Base-by-base conservation (phyloP, 1,139 yeast species). In the Hanseniaspora gamundiae region DNA sequence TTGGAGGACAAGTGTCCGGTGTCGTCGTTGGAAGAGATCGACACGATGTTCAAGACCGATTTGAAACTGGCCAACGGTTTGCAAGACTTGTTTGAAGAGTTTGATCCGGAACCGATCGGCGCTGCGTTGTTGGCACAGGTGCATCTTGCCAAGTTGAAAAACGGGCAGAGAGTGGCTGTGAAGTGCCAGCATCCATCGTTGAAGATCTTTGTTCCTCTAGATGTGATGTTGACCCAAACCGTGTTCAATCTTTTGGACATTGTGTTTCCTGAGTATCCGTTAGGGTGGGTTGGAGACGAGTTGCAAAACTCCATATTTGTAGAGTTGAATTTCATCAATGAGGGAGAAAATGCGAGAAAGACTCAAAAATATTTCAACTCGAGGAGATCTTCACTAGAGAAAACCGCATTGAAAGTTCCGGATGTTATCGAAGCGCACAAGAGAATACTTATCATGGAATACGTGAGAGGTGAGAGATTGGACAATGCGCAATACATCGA, bases 41-140 rank as follows among this genome's bases (percentile, higher is more conserved):
- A 70, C 40, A 66, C 67, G 13, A 73, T 91, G 81, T 78, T 91
- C 54, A 54, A 60, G 40, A 59, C 62, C 2, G 99, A 91, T 58
- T 65, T 83, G 52, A 86, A 84, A 1, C 22, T 36, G 19, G 14
- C 21, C 21, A 57, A 63, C n/a, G 51, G 68, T 1, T 59, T 88
- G 20, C 72, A 71, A n/a, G 93, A 83, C 1, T 51, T 78, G 36
- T 91, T 91, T 59, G 60, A 67, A 11, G 76, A 73, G 28, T 85
- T 91, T 59, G 75, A 81, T 50, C 72, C 74, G 0, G 65, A 61
- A 14, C 98, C 99, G 0, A 76, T 91, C 38, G 99, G 98, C 1
- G 94, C 87, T 13, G 98, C 98, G 0, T 85, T 95, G 1, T 69
- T 91, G 52, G 98, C 98, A 0, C 99, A 91, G 58, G 99, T 91